Percentiles rank a stretch among this genome's conserved stretches.
Conservation (phyloP, 768 basidiomycete genomes). For the Coprinopsis cinerea region DNA sequence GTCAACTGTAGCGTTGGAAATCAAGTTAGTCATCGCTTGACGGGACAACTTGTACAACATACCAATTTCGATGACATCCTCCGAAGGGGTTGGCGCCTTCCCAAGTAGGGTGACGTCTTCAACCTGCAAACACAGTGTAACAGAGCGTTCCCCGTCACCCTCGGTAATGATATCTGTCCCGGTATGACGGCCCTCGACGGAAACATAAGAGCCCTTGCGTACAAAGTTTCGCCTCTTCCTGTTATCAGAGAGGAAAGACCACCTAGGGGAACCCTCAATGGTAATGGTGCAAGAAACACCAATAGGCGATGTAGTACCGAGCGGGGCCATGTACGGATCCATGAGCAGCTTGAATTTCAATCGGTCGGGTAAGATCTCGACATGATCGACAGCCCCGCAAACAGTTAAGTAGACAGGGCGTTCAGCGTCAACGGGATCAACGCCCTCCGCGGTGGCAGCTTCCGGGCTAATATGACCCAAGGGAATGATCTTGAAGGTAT, state of each 20-base stretch:
- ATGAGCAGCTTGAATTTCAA: not conserved
- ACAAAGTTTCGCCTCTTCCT: not conserved
- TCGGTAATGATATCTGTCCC: not conserved
- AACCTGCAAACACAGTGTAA: not conserved
- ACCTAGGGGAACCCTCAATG: not conserved
- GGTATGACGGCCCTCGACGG: not conserved
- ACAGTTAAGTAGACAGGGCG: not conserved
- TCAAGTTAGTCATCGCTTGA: not conserved
- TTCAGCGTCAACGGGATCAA: constrained; percentile 1
- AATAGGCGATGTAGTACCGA: not conserved
- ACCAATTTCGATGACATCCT: not conserved
- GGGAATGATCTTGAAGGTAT: not conserved
- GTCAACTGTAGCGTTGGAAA: not conserved
- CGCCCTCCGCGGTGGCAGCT: too few species aligned
- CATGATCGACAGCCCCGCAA: not conserved
- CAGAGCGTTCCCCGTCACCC: not conserved
- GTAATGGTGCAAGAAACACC: not conserved
- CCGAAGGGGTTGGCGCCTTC: not conserved
- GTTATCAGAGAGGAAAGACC: not conserved
- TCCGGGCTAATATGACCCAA: not conserved
- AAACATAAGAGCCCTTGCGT: not conserved
- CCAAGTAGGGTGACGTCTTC: not conserved
- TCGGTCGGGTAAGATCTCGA: not conserved
- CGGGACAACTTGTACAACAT: not conserved
- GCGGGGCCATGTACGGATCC: not conserved